Evolutionary conservation across 2,329 filamentous ascomycete species (phyloP).

Genomic region (Neonectria faginata): DNA sequence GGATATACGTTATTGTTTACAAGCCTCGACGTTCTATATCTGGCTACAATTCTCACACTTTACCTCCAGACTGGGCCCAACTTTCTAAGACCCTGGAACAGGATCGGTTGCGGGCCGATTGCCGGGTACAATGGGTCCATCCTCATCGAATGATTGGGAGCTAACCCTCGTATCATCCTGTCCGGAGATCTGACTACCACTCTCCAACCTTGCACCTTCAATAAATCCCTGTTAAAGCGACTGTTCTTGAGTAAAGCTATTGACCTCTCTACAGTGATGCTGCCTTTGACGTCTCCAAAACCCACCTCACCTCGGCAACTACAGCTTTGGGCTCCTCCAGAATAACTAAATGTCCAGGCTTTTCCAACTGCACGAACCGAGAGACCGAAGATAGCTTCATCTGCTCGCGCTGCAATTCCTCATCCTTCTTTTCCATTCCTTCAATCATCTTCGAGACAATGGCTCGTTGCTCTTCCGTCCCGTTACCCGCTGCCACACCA

Average conservation of each 20-base stretch:
- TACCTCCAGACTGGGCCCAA: not conserved
- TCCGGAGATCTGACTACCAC: not conserved
- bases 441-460: constrained; percentile 7
- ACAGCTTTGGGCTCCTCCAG: constrained; percentile 6
- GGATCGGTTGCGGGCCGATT: not conserved
- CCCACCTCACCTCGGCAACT: not conserved
- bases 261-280: not conserved
- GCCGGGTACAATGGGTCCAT: not conserved
- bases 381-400: not conserved
- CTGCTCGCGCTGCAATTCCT: constrained; percentile 8
- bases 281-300: not conserved
- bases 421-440: constrained; percentile 6
- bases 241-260: no score
- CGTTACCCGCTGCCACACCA: not conserved
- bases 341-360: constrained; percentile 7
- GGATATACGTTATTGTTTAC: no score
- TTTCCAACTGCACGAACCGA: constrained; percentile 8
- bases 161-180: not conserved
- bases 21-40: no score
- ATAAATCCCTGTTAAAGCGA: not conserved
- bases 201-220: not conserved
- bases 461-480: constrained; percentile 6
- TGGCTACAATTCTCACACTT: not conserved
- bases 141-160: not conserved
- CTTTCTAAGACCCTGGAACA: not conserved